These are phyloP conservation scores for Tuber melanosporum DNA, from an alignment of 495 filamentous ascomycete species.

Conservation along the genomic window DNA sequence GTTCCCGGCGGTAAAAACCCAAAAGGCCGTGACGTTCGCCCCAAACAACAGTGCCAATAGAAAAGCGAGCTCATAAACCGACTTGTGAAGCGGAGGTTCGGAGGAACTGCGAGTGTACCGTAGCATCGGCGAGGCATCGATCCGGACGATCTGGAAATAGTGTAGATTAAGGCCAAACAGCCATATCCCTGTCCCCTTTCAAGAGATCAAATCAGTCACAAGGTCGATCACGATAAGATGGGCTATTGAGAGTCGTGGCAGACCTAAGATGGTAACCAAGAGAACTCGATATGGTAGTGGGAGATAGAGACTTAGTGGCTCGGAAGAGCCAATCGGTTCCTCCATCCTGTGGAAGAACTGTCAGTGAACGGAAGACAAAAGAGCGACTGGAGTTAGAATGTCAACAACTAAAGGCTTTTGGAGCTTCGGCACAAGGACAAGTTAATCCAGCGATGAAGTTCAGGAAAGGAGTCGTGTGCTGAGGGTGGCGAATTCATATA, in stretches of 20 bases:
- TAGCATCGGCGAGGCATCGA: constrained; percentile 34
- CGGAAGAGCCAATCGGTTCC: constrained; percentile 18
- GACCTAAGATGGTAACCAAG: constrained; percentile 37
- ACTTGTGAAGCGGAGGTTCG: constrained; percentile 65
- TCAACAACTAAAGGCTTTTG: background rate
- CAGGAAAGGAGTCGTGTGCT: constrained; percentile 14
- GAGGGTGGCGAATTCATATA: background rate
- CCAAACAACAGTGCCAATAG: constrained; percentile 63
- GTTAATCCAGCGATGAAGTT: background rate
- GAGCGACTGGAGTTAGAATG: constrained; percentile 15
- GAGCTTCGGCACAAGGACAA: background rate
- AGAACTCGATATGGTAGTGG: constrained; percentile 41
- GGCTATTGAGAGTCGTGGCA: constrained; percentile 11
- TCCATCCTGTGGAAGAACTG: constrained; percentile 18
- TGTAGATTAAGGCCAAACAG: constrained; percentile 41
- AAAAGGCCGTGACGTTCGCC: constrained; percentile 71
- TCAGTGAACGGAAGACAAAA: constrained; percentile 6
- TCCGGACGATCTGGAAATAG: constrained; percentile 38
- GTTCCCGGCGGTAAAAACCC: constrained; percentile 65
- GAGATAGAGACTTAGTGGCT: constrained; percentile 34
- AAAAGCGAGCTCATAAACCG: constrained; percentile 74
- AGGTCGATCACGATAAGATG: background rate
- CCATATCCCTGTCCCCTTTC: constrained; percentile 34
- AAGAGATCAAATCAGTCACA: background rate
- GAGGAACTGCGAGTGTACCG: constrained; percentile 45